Base-by-base conservation (phyloP, 2,329 filamentous ascomycete genomes). In the Teratosphaeria viscida region DNA sequence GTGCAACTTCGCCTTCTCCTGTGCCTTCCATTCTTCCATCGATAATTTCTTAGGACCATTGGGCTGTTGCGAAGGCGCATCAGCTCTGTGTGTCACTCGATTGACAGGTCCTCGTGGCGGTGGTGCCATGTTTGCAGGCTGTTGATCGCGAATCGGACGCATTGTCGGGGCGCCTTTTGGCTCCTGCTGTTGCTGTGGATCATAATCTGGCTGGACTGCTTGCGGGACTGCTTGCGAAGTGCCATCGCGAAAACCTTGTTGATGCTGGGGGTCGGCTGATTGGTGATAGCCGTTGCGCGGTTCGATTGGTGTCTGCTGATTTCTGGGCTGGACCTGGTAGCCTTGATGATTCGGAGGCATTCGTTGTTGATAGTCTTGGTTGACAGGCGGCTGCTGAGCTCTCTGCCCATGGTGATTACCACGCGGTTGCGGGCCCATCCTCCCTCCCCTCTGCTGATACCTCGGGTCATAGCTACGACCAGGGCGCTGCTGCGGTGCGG, bases 11-110 rank as follows among this genome's bases (percentile, higher is more conserved):
- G 65, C 70, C 57, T 64, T 68, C 59, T 71, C 70, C 47, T 63
- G 60, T 19, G 67, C 67, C 54, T 72, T 72, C 70, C 70, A 71
- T 27, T 71, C 70, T 19, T 68, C 69, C 68, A 72, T 71, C 19
- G 67, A 67, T 37, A 59, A 56, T 59, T 68, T 70, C 56, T 64
- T 62, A 3, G 61, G 58, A 4, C 63, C 60, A 10, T 43, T 53
- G 16, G 58, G 32, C 49, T 60, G 57, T n/a, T 58, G 55, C 57
- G 52, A 52, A 54, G 59, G 60, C 16, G 58, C 47, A 49, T 57
- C 27, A 47, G 57, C 43, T 49, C 16, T 23, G n/a, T 10, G 43
- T 49, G 43, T 23, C 19, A 6, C 16, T 19, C 16, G 16, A 6
- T 49, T 19, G 19, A 23, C 19, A 19, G 43, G 43, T 23, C n/a